Base-by-base conservation (phyloP, 2,329 filamentous ascomycete species). In the Colletotrichum truncatum region DNA sequence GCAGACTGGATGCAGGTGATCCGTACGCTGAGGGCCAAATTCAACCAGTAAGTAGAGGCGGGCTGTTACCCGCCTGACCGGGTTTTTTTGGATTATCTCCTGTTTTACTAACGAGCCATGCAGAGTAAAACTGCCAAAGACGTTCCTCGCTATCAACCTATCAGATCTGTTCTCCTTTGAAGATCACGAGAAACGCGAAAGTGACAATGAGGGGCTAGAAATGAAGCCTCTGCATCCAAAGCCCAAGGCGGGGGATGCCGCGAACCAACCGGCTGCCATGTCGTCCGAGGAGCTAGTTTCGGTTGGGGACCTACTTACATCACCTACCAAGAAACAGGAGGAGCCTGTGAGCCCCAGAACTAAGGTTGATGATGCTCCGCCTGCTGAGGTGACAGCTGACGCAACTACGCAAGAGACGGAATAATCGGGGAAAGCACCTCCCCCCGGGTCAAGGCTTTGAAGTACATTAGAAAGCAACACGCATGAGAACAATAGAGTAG, bases 1-100 rank as follows among this genome's bases (percentile, higher is more conserved):
- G 89, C 90, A 36, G 93, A 99, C 77, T 99, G 96, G 95, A 95
- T 97, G 79, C 89, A 95, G 72, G 93, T 99, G n/a, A 93, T 99
- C 70, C 94, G 97, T 80, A 98, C 94, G 2, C 82, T 99, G 68
- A 89, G 94, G 70, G 95, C 93, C 52, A 98, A 97, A 73, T 98
- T 99, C 75, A 93, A 97, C 74, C 94, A 94, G 92, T 95, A 85
- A 81, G 91, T 84, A 64, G 28, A 49, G 26, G 2, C n/a, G n/a
- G n/a, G n/a, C n/a, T n/a, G n/a, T n/a, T n/a, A n/a, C n/a, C n/a
- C n/a, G n/a, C n/a, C 6, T 49, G 6, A 7, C n/a, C 16, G 46
- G 9, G 23, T 21, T 10, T 18, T 25, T 18, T 26, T n/a, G 18
- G 23, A 12, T 43, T 10, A 26, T 34, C n/a, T 49, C 21, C 26